Conservation (phyloP, 768 basidiomycete genomes). For the Kwoniella sp. region DNA sequence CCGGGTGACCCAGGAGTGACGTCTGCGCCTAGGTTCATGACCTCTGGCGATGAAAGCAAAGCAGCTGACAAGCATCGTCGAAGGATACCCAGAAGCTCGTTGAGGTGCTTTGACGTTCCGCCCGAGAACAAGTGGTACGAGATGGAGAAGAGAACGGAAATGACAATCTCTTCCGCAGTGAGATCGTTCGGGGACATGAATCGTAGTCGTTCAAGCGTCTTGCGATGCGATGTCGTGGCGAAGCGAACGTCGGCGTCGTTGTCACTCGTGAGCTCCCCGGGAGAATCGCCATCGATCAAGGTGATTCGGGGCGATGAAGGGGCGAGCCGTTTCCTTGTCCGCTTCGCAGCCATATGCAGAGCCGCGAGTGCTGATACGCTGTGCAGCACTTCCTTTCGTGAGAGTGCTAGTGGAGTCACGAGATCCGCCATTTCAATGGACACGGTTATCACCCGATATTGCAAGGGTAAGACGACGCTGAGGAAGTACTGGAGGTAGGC, state of each 20-base stretch:
- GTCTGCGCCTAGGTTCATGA: conserved; percentile 11
- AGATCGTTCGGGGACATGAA: conserved; percentile 17
- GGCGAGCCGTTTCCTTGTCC: conserved; percentile 9
- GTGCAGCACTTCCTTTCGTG: conserved; percentile 17
- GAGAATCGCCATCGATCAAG: background rate
- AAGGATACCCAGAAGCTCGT: conserved; percentile 9
- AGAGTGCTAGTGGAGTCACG: conserved; percentile 26
- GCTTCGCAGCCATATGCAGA: conserved; percentile 27
- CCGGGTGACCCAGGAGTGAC: background rate
- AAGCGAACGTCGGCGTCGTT: conserved; percentile 20
- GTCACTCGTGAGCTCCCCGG: background rate
- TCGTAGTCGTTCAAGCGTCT: conserved; percentile 21
- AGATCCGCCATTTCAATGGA: conserved; percentile 18
- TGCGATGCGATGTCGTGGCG: conserved; percentile 21
- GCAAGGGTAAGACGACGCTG: conserved; percentile 28
- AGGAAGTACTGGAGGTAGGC: conserved; percentile 34
- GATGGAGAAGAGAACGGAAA: conserved; percentile 24
- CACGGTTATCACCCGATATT: conserved; percentile 17
- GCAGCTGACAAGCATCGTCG: conserved; percentile 25
- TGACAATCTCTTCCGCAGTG: conserved; percentile 22
- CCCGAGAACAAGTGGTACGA: conserved; percentile 29
- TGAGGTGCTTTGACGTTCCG: conserved; percentile 22
- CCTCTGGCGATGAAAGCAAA: conserved; percentile 19
- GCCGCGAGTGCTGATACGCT: conserved; percentile 24
- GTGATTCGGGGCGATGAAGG: background rate